Base-by-base conservation (phyloP, 495 filamentous ascomycete species). In the Podospora conica region DNA sequence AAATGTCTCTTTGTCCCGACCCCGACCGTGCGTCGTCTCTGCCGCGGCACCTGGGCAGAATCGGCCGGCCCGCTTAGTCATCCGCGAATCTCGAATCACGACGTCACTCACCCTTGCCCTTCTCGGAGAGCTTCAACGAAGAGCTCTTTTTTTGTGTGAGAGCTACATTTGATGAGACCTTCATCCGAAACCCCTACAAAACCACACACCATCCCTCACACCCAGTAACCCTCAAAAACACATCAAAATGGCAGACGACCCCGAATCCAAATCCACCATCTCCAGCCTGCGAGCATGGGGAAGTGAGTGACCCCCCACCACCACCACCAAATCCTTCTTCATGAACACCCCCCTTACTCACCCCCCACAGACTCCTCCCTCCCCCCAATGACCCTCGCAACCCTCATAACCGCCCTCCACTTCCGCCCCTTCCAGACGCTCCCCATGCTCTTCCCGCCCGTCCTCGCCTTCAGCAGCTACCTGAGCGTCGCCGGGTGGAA, bases 391-490 rank as follows among this genome's bases (percentile, higher is more conserved):
- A 79, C 89, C 20, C 88, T 94, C 55, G 91, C 91, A 54, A 89
- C 91, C 11, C 85, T 96, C 58, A 87, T 96, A 66, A 84, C 87
- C 6, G 86, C 91, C 22, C 90, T 93, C 67, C 87, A 93, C 77
- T 78, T 83, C 63, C 90, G 90, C 8, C 93, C 93, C 8, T 84
- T 90, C 73, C 89, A 90, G 71, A 69, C 82, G 12, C 80, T 95
- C 1, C 91, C 92, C 2, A 86, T 96, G 82, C 79, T 91, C 69
- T 91, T 97, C 80, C 84, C 92, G 33, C 90, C 92, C 0, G 80
- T 93, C 64, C 85, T 97, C n/a, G 82, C 96, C 63, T 92, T 96
- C 81, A 85, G 86, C 63, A 90, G 87, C 78, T 98, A 96, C 77
- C 83, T 93, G 55, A 94, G 92, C 74, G 74, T 96, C 9, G 84